Evolutionary conservation across 768 basidiomycete species (phyloP), one percentile per base, ranked within the genome.

Genomic region (Leccinellum luteum): DNA sequence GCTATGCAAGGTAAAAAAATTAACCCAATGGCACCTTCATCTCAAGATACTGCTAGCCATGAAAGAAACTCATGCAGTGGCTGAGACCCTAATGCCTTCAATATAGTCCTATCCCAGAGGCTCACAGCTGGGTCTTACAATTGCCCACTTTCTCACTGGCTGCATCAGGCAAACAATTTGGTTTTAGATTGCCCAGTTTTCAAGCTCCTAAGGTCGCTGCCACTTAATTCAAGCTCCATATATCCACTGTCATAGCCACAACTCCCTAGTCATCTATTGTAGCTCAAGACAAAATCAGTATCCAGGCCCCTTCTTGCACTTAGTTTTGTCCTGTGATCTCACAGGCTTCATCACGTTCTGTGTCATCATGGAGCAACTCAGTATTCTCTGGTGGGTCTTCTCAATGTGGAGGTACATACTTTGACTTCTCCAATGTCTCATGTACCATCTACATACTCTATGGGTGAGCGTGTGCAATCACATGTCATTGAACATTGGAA

Each of bases 11-110:
- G 43, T 2, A 12, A 57, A 21, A 17, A 21, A 4, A n/a, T 56
- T 13, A 60, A 60, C n/a, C 56, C 52, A 2, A 60, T 60, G 59
- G 59, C 52, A 5, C 55, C 48, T 2, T 32, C 51, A 5, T 45
- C 17, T 14, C 45, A 48, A 23, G 25, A 23, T 17, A 14, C 45
- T 15, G 12, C 41, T 4, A 12, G 41, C n/a, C 41, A 17, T 6
- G 14, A 30, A 31, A 0, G n/a, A 38, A 35, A 15, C 25, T 49
- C 25, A 10, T 4, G 12, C 35, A 3, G 1, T 13, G 14, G 15
- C 9, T 8, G 5, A 49, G 25, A 27, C 45, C 23, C 14, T 25
- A 44, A 44, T 10, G 4, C 21, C 4, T 25, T 10, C 6, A 25
- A 48, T 12, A 27, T 6, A 25, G 23, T 27, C 13, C 25, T 15